Evolutionary conservation across 169 alveolate genomes (phyloP).

Genomic region (Cryptosporidium bovis): DNA sequence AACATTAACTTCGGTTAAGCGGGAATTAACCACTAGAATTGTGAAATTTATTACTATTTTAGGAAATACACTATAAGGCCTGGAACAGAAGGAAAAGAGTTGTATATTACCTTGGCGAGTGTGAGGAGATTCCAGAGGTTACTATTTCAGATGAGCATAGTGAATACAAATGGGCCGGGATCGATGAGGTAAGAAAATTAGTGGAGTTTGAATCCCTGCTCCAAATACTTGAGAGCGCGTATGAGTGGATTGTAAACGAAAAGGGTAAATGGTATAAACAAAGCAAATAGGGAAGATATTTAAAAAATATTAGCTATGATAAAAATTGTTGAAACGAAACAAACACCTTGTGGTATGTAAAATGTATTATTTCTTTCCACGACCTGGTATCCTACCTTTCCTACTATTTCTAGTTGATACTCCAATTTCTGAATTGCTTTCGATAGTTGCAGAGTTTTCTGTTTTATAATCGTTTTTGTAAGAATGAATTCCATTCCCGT

Average conservation of each 20-base stretch:
- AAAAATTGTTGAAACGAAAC: too few relatives aligned
- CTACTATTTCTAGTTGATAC: conserved; percentile 63
- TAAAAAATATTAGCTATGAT: too few relatives aligned
- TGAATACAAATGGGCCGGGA: conserved; percentile 60
- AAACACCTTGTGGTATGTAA: neutral
- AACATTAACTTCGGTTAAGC: neutral
- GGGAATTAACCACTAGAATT: neutral
- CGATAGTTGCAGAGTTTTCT: conserved; percentile 20
- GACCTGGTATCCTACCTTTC: conserved; percentile 51
- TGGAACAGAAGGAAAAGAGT: conserved; percentile 60
- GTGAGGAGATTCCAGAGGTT: conserved; percentile 3
- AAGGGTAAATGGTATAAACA: neutral
- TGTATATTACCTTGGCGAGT: conserved; percentile 49
- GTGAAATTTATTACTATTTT: neutral
- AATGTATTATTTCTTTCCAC: conserved; percentile 32
- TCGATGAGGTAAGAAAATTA: conserved; percentile 44
- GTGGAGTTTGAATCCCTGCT: conserved; percentile 57
- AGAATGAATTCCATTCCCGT: conserved; percentile 5
- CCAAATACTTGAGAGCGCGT: conserved; percentile 46
- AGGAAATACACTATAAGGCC: conserved; percentile 63
- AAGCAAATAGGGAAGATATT: too few relatives aligned
- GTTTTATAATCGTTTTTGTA: conserved; percentile 48
- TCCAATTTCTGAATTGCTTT: conserved; percentile 50
- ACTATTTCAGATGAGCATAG: conserved; percentile 58
- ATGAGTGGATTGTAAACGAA: conserved; percentile 12